Evolutionary conservation across 2,329 filamentous ascomycete genomes (phyloP), one percentile per base, ranked within the genome.

Genomic region (Neopestalotiopsis sp.): DNA sequence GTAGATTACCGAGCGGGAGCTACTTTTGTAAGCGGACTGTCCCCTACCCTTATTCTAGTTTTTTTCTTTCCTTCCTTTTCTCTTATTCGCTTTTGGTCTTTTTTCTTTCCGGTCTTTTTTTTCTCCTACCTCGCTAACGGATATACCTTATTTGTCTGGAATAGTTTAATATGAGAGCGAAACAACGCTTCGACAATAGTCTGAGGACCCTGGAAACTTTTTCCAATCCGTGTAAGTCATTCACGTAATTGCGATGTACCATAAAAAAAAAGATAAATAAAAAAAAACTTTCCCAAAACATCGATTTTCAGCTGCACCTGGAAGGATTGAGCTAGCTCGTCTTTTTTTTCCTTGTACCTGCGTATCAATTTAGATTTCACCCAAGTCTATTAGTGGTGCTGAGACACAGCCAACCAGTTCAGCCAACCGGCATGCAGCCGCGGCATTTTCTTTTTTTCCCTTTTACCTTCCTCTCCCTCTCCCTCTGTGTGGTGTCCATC

Each of bases 31-130:
- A n/a, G 45, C 45, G 17, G 45, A 53, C 45, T 28, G 45, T 53
- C 45, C 45, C 45, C 45, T 53, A 53, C 45, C 45, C 45, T 45
- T 53, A 53, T 53, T 53, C 45, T 53, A 53, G n/a, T 20, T 53
- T 53, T 53, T 53, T 7, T 53, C n/a, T 53, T 17, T 45, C 42
- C 17, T 53, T n/a, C 5, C 34, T 38, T 38, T 38, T 38, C 34
- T 38, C 10, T 2, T 38, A 38, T 38, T 10, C 34, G 10, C 24
- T 28, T 28, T 45, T 45, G 13, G 13, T 13, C 42, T 17, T n/a
- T 45, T 45, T 45, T 45, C 42, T 45, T 17, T 17, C n/a, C 45
- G 17, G 45, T 53, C 17, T 53, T 53, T 53, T 53, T 20, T 9
- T n/a, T 20, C 17, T n/a, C n/a, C 45, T 9, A n/a, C 7, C 17